These are phyloP conservation scores for Colletotrichum chrysophilum DNA, from an alignment of 2,329 filamentous ascomycete genomes.

Conservation along the genomic window DNA sequence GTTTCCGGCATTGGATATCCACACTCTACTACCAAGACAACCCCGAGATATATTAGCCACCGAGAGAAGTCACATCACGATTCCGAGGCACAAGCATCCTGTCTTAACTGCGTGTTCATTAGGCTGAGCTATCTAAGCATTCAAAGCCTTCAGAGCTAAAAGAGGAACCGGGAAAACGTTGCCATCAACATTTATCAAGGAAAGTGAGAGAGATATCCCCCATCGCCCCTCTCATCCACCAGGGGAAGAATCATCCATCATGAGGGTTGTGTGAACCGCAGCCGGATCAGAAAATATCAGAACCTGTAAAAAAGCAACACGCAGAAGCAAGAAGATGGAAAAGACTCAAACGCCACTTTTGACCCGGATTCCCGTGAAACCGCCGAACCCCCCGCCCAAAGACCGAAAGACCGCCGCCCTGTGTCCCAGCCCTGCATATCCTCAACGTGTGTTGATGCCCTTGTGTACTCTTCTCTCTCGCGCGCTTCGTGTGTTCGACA, in stretches of 20 bases:
- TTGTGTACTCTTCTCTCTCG: neutral
- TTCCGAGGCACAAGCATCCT: neutral
- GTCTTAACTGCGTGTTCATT: slow-evolving; percentile 16
- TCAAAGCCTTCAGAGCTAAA: slow-evolving; percentile 15
- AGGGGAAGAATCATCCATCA: neutral
- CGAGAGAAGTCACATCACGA: neutral
- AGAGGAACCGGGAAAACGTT: neutral
- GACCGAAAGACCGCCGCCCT: neutral
- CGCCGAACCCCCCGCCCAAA: neutral
- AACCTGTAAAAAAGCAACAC: neutral
- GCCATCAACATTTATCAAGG: neutral
- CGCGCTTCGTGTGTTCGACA: neutral
- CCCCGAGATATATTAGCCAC: neutral
- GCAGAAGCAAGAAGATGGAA: neutral
- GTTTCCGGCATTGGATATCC: too few relatives aligned
- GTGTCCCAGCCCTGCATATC: neutral
- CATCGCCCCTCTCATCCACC: neutral
- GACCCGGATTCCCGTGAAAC: neutral
- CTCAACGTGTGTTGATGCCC: neutral
- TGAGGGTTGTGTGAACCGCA: neutral
- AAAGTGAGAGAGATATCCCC: neutral
- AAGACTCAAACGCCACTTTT: neutral
- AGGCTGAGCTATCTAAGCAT: slow-evolving; percentile 25
- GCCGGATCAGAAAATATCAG: neutral
- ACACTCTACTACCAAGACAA: too few relatives aligned